Conservation (phyloP, 1,139 yeast species). For the Schwanniomyces etchellsii region DNA sequence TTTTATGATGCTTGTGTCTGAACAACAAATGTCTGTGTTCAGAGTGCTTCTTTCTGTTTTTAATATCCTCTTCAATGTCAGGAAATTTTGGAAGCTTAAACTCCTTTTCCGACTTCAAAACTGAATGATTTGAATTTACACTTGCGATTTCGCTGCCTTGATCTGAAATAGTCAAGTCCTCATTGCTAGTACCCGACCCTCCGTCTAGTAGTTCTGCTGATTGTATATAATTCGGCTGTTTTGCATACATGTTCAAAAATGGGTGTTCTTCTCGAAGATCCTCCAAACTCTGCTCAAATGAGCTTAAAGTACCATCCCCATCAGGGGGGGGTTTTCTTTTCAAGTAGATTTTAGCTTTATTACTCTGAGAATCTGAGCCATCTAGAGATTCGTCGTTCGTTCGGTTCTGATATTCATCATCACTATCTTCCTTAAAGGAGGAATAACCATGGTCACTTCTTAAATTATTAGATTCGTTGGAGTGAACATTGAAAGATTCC, state of each 20-base stretch:
- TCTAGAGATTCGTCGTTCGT: no score
- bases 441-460: no score
- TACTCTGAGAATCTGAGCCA: no score
- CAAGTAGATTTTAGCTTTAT: not conserved
- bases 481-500: no score
- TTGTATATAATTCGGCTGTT: not conserved
- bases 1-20: not conserved
- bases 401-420: no score
- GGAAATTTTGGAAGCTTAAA: conserved; percentile 24
- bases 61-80: conserved; percentile 11
- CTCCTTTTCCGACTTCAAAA: not conserved
- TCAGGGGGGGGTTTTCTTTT: not conserved
- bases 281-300: not conserved
- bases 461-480: no score
- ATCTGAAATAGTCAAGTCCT: not conserved
- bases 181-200: not conserved
- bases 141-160: not conserved
- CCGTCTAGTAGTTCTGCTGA: no score
- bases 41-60: conserved; percentile 3
- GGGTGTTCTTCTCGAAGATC: no score
- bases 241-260: no score
- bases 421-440: no score
- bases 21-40: not conserved
- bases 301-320: not conserved
- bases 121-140: not conserved